Evolutionary conservation across 2,329 filamentous ascomycete species (phyloP), one percentile per base, ranked within the genome.

Genomic region (Clonostachys rosea): DNA sequence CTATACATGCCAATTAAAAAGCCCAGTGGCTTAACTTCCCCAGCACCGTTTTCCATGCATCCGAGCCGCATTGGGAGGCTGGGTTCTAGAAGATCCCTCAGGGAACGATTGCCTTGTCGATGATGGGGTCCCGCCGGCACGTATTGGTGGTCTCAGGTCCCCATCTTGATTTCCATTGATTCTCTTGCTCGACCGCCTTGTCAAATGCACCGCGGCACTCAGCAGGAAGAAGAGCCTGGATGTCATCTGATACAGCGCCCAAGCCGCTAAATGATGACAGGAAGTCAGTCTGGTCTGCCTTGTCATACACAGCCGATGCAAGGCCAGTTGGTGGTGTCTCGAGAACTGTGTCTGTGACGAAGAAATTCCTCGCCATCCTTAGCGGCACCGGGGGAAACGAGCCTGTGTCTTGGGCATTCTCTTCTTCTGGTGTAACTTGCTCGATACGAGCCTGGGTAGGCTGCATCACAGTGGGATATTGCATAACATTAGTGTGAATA

Each of bases 401-500:
- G 20, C 36, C 24, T 10, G 7, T 18, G 5, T 40, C 42, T 42
- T 39, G 14, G 12, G n/a, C 56, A 4, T 59, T 54, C 39, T 65
- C 61, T 9, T 66, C 60, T 16, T 69, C 60, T 2, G 74, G 69
- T 3, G 77, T 64, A 3, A 95, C 74, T 50, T 86, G 82, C 67
- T 94, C 89, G 73, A 91, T 91, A 50, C 86, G 84, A 10, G 84
- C 90, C 56, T 90, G 88, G 3, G 90, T 94, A 4, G 94, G 90
- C 65, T 99, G 94, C 79, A 91, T 95, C 59, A 79, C 87, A 52
- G 82, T 81, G 0, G 94, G 92, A 61, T 87, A 95, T 61, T 94
- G 89, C 78, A 96, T 87, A 49, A 79, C 69, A 64, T 99, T 99
- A 46, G 94, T 97, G 69, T 97, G 91, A 24, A 92, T 84, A 59